These are phyloP conservation scores for Gracilariopsis chorda DNA, from an alignment of 23 red algal genomes.

Conservation along the genomic window DNA sequence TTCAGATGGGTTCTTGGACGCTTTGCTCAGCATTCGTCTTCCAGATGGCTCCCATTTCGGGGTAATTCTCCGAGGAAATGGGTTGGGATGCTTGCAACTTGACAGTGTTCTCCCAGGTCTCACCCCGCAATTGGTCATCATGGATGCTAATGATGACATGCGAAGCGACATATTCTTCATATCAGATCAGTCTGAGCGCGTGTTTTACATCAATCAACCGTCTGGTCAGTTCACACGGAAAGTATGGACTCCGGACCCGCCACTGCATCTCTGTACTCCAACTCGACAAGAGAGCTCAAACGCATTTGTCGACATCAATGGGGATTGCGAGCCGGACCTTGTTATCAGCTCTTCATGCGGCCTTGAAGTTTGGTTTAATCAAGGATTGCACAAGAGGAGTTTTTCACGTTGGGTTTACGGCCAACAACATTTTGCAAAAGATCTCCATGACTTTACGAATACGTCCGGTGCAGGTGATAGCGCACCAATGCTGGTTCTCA, in stretches of 20 bases:
- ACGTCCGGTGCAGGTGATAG: neutral
- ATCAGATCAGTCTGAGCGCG: conserved; percentile 17
- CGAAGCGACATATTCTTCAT: conserved; percentile 80
- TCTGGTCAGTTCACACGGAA: conserved; percentile 17
- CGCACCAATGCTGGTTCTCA: conserved; percentile 13
- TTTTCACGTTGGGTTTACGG: conserved; percentile 21
- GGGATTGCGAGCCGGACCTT: conserved; percentile 95
- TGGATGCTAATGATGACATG: conserved; percentile 90
- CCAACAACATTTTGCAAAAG: conserved; percentile 19
- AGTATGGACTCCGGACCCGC: conserved; percentile 28
- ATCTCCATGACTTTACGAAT: conserved; percentile 17
- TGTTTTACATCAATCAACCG: conserved; percentile 66
- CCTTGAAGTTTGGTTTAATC: conserved; percentile 83
- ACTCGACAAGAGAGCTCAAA: conserved; percentile 45
- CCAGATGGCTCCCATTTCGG: conserved; percentile 48
- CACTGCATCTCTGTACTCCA: neutral
- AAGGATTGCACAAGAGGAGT: conserved; percentile 2
- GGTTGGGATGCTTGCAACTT: conserved; percentile 18
- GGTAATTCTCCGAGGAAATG: conserved; percentile 38
- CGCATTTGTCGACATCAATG: conserved; percentile 90
- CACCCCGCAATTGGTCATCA: conserved; percentile 54
- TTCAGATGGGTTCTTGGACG: conserved; percentile 82
- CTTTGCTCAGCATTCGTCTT: conserved; percentile 57
- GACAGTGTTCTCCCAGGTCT: conserved; percentile 27
- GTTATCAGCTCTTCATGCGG: conserved; percentile 75